Evolutionary conservation across 75 land plant species (phyloP).

Genomic region (Cryptomeria japonica): DNA sequence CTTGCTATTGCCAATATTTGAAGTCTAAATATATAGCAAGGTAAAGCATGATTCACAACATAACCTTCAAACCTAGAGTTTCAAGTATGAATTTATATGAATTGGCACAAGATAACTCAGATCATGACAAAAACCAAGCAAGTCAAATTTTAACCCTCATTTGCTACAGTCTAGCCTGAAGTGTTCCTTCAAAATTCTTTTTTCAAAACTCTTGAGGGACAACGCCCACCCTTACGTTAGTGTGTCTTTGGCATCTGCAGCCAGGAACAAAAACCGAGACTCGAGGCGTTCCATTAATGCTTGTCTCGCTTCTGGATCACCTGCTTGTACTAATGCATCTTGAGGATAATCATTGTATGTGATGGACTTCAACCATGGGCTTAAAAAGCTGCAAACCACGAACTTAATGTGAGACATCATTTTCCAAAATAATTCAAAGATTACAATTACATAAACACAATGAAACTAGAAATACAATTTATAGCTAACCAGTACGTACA

Average conservation of each 20-base stretch:
- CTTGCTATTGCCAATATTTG: background rate
- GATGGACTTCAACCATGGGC: constrained; percentile 87
- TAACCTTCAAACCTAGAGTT: background rate
- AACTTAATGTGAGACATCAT: constrained; percentile 2
- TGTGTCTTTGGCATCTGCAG: constrained; percentile 90
- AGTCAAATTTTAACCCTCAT: background rate
- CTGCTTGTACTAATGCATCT: constrained; percentile 6
- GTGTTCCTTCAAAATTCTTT: background rate
- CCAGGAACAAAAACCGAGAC: constrained; percentile 84
- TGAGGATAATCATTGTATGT: constrained; percentile 29
- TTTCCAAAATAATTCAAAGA: background rate
- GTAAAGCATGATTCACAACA: background rate
- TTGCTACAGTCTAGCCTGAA: background rate
- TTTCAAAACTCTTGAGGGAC: background rate
- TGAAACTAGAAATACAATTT: background rate
- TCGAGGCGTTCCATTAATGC: constrained; percentile 66
- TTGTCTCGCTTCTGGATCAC: constrained; percentile 65
- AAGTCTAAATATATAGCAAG: constrained; percentile 1
- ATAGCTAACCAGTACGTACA: background rate
- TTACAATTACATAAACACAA: background rate
- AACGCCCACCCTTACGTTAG: constrained; percentile 48
- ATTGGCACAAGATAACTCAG: background rate
- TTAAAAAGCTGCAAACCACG: constrained; percentile 72
- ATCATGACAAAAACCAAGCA: background rate
- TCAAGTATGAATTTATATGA: background rate